Conservation (phyloP, 2,329 filamentous ascomycete genomes). For the Tothia fuscella region DNA sequence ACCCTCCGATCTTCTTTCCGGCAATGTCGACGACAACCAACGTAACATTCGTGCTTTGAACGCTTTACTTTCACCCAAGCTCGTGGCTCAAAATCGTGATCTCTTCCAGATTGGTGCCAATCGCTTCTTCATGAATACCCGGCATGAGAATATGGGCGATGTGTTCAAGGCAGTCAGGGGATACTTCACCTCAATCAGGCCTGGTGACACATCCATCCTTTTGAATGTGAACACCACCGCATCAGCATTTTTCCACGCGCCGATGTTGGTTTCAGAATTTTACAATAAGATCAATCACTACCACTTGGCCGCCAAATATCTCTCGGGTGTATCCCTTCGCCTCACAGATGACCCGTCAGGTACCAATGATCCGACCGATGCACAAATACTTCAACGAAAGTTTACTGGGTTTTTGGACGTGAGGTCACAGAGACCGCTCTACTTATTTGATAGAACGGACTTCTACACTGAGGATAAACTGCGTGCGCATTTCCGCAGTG, state of each 20-base stretch:
- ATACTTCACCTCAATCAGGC: background rate
- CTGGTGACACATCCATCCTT: background rate
- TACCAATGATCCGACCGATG: background rate
- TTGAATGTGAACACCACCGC: background rate
- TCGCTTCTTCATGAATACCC: too few relatives aligned
- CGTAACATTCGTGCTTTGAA: background rate
- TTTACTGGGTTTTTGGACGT: too few relatives aligned
- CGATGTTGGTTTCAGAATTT: background rate
- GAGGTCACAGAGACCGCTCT: too few relatives aligned
- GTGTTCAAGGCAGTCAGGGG: background rate
- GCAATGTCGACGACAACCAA: too few relatives aligned
- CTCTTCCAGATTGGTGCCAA: background rate
- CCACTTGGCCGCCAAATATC: too few relatives aligned
- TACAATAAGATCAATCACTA: too few relatives aligned
- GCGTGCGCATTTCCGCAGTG: too few relatives aligned
- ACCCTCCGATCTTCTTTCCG: too few relatives aligned
- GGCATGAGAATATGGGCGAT: too few relatives aligned
- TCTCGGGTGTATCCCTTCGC: background rate
- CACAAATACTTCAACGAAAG: background rate
- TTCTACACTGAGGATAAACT: too few relatives aligned
- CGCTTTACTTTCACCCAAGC: too few relatives aligned
- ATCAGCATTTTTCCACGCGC: background rate
- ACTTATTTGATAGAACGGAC: too few relatives aligned
- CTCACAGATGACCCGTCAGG: background rate
- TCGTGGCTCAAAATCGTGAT: background rate